phyloP scores from a whole-genome alignment of 2,329 filamentous ascomycete genomes.

The Penicillium capsulatum region DNA sequence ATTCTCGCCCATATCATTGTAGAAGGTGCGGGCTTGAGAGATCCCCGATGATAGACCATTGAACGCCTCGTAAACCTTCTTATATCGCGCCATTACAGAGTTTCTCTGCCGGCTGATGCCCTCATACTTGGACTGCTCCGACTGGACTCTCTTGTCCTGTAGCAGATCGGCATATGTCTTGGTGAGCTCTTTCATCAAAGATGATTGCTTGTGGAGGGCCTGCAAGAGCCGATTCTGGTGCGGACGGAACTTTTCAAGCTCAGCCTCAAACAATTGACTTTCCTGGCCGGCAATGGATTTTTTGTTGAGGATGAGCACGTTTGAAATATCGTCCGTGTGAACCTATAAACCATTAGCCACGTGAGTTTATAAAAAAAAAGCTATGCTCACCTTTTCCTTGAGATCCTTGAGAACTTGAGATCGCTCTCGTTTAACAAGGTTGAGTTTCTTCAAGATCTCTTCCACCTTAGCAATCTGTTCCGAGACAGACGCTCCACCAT shows the following conservation, averaged over 20 bases:
- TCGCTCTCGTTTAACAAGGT: conserved; percentile 85
- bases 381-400: conserved; percentile 77
- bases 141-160: conserved; percentile 87
- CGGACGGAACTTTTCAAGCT: conserved; percentile 94
- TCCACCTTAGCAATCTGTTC: conserved; percentile 89
- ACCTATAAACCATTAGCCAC: conserved; percentile 53
- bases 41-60: conserved; percentile 83
- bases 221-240: conserved; percentile 88
- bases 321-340: conserved; percentile 94
- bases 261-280: conserved; percentile 84
- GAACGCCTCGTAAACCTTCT: conserved; percentile 87
- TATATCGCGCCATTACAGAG: conserved; percentile 79
- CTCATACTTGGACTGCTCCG: conserved; percentile 95
- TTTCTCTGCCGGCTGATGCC: conserved; percentile 76
- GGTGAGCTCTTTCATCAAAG: conserved; percentile 91
- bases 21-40: conserved; percentile 85
- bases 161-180: conserved; percentile 79
- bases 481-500: conserved; percentile 71
- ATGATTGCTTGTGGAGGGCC: conserved; percentile 91
- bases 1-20: conserved; percentile 91
- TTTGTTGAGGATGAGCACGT: conserved; percentile 95
- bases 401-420: conserved; percentile 91
- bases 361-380: background rate
- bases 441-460: conserved; percentile 83
- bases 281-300: conserved; percentile 93